Conservation (phyloP, 1,284 basidiomycete species). For the Pseudomicrostroma phylloplanum region DNA sequence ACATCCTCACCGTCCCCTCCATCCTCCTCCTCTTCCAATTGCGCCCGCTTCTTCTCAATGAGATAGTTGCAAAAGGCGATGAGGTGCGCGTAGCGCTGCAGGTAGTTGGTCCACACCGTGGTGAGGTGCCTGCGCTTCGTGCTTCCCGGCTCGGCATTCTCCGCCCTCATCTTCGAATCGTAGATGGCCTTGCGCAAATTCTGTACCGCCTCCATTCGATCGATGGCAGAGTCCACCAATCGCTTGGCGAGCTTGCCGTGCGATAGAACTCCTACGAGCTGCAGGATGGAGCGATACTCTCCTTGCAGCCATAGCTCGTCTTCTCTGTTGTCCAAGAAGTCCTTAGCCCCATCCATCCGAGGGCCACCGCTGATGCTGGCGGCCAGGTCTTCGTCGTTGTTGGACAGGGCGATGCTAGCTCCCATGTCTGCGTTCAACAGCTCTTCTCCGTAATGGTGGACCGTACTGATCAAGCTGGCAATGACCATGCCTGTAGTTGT, state of each 20-base stretch:
- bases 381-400: not conserved
- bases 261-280: constrained; percentile 84
- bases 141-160: constrained; percentile 36
- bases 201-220: constrained; percentile 48
- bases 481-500: constrained; percentile 50
- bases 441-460: constrained; percentile 36
- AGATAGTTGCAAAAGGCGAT: constrained; percentile 89
- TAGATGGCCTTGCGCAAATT: constrained; percentile 48
- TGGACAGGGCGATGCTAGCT: not conserved
- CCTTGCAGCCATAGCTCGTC: constrained; percentile 58
- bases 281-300: constrained; percentile 93
- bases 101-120: constrained; percentile 42
- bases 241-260: constrained; percentile 88
- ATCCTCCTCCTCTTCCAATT: not conserved
- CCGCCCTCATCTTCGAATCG: constrained; percentile 42
- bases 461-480: constrained; percentile 41
- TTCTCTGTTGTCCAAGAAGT: constrained; percentile 43
- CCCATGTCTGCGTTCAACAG: constrained; percentile 8
- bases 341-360: constrained; percentile 17
- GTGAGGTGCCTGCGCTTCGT: constrained; percentile 33
- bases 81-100: constrained; percentile 67
- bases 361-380: not conserved
- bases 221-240: constrained; percentile 65
- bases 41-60: constrained; percentile 59
- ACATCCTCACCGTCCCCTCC: not conserved